phyloP scores from a whole-genome alignment of 2,329 filamentous ascomycete genomes.

The Paraphoma chrysanthemicola region DNA sequence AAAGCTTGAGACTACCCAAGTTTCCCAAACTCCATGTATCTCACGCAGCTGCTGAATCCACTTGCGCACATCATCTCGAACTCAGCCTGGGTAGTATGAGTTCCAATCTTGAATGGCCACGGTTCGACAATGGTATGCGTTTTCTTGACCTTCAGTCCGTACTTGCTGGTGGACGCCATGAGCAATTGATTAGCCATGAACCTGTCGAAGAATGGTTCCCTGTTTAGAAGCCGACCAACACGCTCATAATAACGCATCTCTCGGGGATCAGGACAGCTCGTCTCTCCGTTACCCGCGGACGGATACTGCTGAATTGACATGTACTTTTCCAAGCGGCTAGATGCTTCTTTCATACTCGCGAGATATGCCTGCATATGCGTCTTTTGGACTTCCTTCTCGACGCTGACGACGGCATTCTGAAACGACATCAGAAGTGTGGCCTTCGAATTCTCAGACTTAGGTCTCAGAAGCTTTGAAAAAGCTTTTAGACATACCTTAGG shows the following conservation, averaged over 20 bases:
- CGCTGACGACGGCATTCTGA: constrained; percentile 44
- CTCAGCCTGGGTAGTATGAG: not conserved
- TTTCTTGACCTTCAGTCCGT: not conserved
- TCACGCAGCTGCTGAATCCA: not conserved
- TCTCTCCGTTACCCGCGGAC: no score
- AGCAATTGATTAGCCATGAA: not conserved
- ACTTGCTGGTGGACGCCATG: not conserved
- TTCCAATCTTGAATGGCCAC: not conserved
- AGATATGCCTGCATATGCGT: no score
- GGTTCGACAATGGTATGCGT: not conserved
- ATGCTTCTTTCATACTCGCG: not conserved
- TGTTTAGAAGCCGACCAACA: not conserved
- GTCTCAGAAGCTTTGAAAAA: constrained; percentile 46
- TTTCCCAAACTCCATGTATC: not conserved
- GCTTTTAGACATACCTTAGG: constrained; percentile 22
- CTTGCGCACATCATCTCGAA: not conserved
- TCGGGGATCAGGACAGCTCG: not conserved
- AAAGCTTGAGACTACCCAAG: no score
- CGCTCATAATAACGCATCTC: not conserved
- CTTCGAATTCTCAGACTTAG: constrained; percentile 40
- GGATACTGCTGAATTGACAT: not conserved
- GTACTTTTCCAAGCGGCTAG: not conserved
- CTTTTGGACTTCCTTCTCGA: constrained; percentile 9
- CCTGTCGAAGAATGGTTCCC: not conserved
- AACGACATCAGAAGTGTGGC: constrained; percentile 53